A percentile compares a stretch with the other conserved stretches of the same genome.
Evolutionary conservation across 345 rosid species (phyloP).

Genomic region (Lumnitzera racemosa): DNA sequence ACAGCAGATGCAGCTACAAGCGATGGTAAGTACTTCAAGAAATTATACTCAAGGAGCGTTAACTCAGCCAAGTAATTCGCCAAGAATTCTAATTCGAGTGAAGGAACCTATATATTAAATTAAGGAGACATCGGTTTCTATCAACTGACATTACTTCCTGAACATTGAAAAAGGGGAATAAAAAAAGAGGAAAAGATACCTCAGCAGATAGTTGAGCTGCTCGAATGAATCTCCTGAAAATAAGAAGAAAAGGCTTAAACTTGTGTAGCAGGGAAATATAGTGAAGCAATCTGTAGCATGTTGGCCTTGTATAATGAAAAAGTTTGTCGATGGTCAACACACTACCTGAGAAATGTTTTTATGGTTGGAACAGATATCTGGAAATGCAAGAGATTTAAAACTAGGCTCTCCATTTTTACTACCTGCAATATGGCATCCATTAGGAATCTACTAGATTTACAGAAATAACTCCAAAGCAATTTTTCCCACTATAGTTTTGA

Average conservation of each 20-base stretch:
- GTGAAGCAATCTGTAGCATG: not conserved
- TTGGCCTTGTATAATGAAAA: not conserved
- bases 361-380: constrained; percentile 74
- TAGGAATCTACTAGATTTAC: constrained; percentile 10
- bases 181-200: constrained; percentile 25
- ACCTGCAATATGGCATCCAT: constrained; percentile 48
- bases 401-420: constrained; percentile 69
- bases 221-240: constrained; percentile 73
- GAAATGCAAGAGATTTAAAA: constrained; percentile 61
- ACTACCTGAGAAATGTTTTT: constrained; percentile 85
- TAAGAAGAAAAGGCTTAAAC: constrained; percentile 6
- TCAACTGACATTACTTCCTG: not conserved
- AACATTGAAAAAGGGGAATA: no score
- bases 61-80: constrained; percentile 85
- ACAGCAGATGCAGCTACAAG: constrained; percentile 84
- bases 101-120: constrained; percentile 39
- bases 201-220: constrained; percentile 70
- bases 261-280: not conserved
- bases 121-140: not conserved
- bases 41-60: constrained; percentile 68
- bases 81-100: constrained; percentile 59
- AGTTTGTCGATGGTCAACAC: constrained; percentile 6
- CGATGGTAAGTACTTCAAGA: constrained; percentile 74
- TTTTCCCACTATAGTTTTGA: no score
- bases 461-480: no score